Base-by-base conservation (phyloP, 2,329 filamentous ascomycete species). In the Colletotrichum australisinense region DNA sequence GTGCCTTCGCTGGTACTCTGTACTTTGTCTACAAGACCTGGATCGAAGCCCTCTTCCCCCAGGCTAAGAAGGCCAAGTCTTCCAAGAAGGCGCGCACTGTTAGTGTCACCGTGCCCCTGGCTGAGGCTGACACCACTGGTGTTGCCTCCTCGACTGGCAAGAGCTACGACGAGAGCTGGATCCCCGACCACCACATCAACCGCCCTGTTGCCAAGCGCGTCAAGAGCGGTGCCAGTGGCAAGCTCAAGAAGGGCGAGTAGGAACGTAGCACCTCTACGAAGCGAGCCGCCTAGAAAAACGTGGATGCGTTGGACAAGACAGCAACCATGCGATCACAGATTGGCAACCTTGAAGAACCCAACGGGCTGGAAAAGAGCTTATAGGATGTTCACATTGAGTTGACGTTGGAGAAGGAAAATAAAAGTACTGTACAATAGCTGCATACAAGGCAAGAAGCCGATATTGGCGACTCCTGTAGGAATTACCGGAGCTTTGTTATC, bases 11-110 rank as follows among this genome's bases (percentile, higher is more conserved):
- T 76, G 95, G 93, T 75, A 95, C 93, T 67, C 90, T 93, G 82
- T 98, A 96, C 91, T 98, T 98, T 85, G 95, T 98, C 86, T 99
- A 99, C 91, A 97, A 93, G 88, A 97, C 96, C 80, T 98, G 96
- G 95, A 93, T 99, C 85, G 94, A 95, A 79, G 93, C 95, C 16
- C 93, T 99, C 81, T 98, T 98, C 89, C 96, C 97, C 62, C 95
- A 98, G 88, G 92, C 93, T 77, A 94, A 95, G 87, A 91, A 92
- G 75, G 86, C 89, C 71, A 86, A 86, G 79, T 85, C 88, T 35
- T 85, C 89, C 76, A 89, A 88, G 80, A 91, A 91, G 81, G 83
- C 84, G 78, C 94, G 94, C 88, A 93, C 93, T 86, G 87, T 88
- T 74, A 92, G 93, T 69, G 83, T 89, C 65, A 88, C 87, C 74